A percentile compares a stretch with the other conserved stretches of the same genome.
Conservation (phyloP, 2,329 filamentous ascomycete genomes). For the Penicillium occitanis region DNA sequence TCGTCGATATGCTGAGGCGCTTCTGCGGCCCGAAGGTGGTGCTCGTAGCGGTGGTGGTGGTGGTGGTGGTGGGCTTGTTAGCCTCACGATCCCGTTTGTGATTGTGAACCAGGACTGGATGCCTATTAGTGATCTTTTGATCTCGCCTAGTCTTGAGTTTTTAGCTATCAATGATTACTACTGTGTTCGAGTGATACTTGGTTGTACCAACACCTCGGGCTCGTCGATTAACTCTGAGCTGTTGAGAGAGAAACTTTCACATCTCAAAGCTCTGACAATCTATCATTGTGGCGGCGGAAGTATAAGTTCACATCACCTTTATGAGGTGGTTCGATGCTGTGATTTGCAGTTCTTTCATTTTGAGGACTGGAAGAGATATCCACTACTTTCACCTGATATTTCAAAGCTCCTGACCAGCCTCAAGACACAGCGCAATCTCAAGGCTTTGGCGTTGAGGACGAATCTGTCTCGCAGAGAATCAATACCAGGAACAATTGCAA, state of each 20-base stretch:
- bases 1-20: neutral
- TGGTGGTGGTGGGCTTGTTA: neutral
- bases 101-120: neutral
- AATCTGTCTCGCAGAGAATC: too few species aligned
- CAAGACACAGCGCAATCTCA: neutral
- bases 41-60: too few species aligned
- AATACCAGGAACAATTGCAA: neutral
- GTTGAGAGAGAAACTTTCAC: neutral
- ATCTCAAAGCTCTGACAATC: neutral
- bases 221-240: neutral
- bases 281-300: neutral
- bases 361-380: neutral
- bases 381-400: neutral
- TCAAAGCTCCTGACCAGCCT: neutral
- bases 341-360: constrained; percentile 4
- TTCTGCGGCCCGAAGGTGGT: neutral
- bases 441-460: neutral
- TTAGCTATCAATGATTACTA: neutral
- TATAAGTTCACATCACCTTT: neutral
- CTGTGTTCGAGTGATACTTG: neutral
- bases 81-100: neutral
- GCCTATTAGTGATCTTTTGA: neutral
- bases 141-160: neutral
- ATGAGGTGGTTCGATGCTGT: neutral
- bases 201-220: neutral